Percentiles rank a stretch among this genome's conserved stretches.
Evolutionary conservation across 352 stramenopile genomes (phyloP).

Genomic region (Phytopythium kandeliae): DNA sequence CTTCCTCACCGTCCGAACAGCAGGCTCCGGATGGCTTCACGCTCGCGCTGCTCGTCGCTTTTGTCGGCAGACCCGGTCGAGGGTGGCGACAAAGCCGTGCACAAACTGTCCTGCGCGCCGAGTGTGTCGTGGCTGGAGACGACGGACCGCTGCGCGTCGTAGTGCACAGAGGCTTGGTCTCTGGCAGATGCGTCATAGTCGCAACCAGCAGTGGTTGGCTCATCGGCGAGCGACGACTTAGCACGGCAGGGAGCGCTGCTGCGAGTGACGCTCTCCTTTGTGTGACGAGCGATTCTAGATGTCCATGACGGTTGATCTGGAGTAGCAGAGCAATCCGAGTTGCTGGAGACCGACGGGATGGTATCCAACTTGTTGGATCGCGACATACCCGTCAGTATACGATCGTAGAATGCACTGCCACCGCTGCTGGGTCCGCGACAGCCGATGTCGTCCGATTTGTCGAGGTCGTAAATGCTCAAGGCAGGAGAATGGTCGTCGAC

Average conservation of each 20-base stretch:
- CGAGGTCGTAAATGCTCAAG: constrained; percentile 37
- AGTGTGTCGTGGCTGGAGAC: neutral
- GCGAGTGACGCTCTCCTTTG: neutral
- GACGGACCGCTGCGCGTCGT: neutral
- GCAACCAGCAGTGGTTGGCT: neutral
- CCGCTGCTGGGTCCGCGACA: neutral
- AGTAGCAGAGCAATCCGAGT: neutral
- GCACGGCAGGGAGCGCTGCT: neutral
- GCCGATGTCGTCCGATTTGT: constrained; percentile 20
- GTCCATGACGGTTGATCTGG: neutral
- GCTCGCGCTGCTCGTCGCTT: constrained; percentile 50
- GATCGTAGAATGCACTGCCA: constrained; percentile 2
- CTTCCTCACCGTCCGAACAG: constrained; percentile 26
- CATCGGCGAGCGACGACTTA: neutral
- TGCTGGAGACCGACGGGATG: neutral
- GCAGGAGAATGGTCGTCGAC: constrained; percentile 13
- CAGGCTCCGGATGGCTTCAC: constrained; percentile 49
- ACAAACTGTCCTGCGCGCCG: neutral
- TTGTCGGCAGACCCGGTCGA: constrained; percentile 13
- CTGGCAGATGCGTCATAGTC: neutral
- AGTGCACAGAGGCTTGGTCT: neutral
- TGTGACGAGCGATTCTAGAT: neutral
- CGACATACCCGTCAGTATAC: neutral
- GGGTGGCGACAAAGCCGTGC: neutral
- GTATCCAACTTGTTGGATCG: constrained; percentile 1